Base-by-base conservation (phyloP, 495 filamentous ascomycete genomes). In the Chaetomium cochliodes region DNA sequence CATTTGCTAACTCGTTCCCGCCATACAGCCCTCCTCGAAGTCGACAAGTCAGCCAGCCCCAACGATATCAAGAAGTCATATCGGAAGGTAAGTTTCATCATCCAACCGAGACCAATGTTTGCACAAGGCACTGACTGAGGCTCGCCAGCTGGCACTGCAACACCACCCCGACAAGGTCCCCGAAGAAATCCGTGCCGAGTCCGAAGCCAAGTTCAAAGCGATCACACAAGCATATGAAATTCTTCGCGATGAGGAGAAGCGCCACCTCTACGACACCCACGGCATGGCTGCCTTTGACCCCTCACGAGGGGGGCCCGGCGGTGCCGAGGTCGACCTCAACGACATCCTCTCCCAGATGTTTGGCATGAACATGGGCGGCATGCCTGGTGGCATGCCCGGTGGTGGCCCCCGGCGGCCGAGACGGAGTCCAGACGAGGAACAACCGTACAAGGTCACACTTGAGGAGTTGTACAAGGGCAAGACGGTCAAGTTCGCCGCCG, bases 391-490 rank as follows among this genome's bases (percentile, higher is more conserved):
- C 47, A 89, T 92, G 87, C 83, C 83, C 39, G 87, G 87, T 2
- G 78, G 80, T 39, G 75, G 80, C 9, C 82, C 86, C 25, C 79
- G 78, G 62, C 82, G 84, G 63, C 89, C 89, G 22, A 80, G 87
- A 57, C 88, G 83, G 69, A 93, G 94, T 26, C 85, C 83, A 58
- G 87, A 92, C 68, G 93, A 96, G 73, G 88, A 96, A 71, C 92
- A 96, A 69, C 84, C 89, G 62, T 98, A 98, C 72, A 87, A 92
- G 71, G 89, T 97, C 62, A 90, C 85, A 15, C 77, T 98, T 62
- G 94, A 97, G 73, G 93, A 98, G 70, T 82, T 98, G 26, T 98
- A 97, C 79, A 97, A 96, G 82, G 94, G 94, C 67, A 97, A 98
- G 84, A 97, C 94, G 1, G 93, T 94, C 67, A 93, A 93, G 76